Evolutionary conservation across 2,329 filamentous ascomycete species (phyloP).

Genomic region (Ceratocystis albifundus): DNA sequence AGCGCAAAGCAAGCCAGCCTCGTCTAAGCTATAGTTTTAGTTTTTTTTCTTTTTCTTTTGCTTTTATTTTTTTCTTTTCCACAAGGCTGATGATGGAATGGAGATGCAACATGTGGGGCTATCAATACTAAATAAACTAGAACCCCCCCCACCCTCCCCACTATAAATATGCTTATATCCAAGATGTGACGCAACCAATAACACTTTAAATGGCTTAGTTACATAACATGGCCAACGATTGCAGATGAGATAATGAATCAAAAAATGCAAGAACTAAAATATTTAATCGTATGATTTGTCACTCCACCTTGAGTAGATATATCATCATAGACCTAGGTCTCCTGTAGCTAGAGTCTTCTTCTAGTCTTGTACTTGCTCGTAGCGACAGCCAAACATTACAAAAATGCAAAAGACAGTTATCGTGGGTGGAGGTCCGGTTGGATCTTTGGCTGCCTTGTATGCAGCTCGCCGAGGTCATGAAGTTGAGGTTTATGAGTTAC

Average conservation of each 20-base stretch:
- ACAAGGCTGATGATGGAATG: not conserved
- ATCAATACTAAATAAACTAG: not conserved
- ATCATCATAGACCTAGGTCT: not conserved
- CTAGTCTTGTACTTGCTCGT: not conserved
- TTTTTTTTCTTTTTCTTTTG: not conserved
- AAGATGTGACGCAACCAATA: not conserved
- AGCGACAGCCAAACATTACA: not conserved
- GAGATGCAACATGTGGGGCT: not conserved
- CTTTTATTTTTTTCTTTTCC: not conserved
- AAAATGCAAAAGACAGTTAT: conserved; percentile 58
- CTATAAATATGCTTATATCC: not conserved
- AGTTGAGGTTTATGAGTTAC: conserved; percentile 88
- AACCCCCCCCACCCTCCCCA: not conserved
- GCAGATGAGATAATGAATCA: not conserved
- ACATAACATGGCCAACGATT: not conserved
- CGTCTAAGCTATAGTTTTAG: not conserved
- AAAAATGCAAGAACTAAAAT: not conserved
- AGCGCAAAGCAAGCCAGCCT: not conserved
- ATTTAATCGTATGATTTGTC: conserved; percentile 1
- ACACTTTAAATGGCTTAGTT: not conserved
- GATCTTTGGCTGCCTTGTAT: conserved; percentile 82
- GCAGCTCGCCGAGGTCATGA: conserved; percentile 77
- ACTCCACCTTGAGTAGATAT: not conserved
- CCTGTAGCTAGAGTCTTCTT: not conserved
- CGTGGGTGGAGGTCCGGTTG: conserved; percentile 87